Conservation (phyloP, 75 land plant species). For the Cupressus sempervirens region DNA sequence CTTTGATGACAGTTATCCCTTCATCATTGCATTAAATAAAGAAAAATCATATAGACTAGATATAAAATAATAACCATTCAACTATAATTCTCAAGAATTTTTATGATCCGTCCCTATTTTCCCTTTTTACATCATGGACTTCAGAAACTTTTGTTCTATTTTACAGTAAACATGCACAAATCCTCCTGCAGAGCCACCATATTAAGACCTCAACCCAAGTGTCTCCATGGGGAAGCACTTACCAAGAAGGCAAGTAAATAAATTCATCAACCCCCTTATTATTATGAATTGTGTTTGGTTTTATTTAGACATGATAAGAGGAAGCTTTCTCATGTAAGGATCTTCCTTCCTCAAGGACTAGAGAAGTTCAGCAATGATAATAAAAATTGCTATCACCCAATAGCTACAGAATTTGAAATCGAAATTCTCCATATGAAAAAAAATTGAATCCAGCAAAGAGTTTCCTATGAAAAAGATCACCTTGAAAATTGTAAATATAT, state of each 20-base stretch:
- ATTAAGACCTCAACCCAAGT: neutral
- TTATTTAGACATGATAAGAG: neutral
- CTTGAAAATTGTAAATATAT: neutral
- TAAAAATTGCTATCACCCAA: neutral
- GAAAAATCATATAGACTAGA: no score
- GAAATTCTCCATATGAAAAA: neutral
- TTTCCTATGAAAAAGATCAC: neutral
- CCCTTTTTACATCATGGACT: no score
- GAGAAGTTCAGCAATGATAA: neutral
- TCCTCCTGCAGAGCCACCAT: no score
- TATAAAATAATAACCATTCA: no score
- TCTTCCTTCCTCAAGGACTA: neutral
- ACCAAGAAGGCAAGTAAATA: neutral
- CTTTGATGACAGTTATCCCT: no score
- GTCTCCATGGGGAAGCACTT: neutral
- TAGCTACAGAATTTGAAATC: neutral
- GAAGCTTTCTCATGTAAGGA: neutral
- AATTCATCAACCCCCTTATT: neutral
- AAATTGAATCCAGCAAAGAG: neutral
- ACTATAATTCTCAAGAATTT: no score
- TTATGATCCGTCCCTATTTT: no score
- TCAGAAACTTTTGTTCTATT: no score
- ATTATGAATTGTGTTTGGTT: neutral
- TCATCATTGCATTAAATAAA: no score
- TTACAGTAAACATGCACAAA: no score